phyloP scores from a whole-genome alignment of 805 yeast species.

The Candida corydali region DNA sequence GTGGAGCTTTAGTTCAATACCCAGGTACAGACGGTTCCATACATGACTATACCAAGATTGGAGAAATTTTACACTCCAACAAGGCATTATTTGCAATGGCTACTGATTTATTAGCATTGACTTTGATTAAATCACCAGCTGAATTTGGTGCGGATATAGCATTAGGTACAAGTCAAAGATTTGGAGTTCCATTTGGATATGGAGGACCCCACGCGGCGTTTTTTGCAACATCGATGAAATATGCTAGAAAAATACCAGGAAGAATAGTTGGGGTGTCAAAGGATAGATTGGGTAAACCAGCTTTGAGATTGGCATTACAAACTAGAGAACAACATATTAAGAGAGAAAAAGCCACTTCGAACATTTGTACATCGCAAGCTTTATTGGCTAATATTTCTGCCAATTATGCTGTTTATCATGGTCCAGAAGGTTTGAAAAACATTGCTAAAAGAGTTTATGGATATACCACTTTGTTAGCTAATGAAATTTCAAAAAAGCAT shows the following conservation, averaged over 20 bases:
- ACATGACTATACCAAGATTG: conserved; percentile 48
- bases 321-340: conserved; percentile 98
- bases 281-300: conserved; percentile 87
- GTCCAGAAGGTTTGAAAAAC: conserved; percentile 75
- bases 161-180: conserved; percentile 88
- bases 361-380: conserved; percentile 98
- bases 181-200: conserved; percentile 96
- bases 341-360: conserved; percentile 96
- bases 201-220: conserved; percentile 99
- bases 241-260: conserved; percentile 94
- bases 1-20: conserved; percentile 87
- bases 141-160: conserved; percentile 90
- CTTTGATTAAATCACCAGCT: conserved; percentile 79
- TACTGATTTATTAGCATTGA: conserved; percentile 87
- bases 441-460: conserved; percentile 79
- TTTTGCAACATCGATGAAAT: conserved; percentile 77
- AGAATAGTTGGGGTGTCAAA: conserved; percentile 90
- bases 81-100: conserved; percentile 83
- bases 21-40: conserved; percentile 82
- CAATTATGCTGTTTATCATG: conserved; percentile 94
- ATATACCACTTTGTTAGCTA: conserved; percentile 67
- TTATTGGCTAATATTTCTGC: conserved; percentile 92
- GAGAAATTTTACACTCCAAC: conserved; percentile 61
- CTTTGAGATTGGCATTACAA: conserved; percentile 88
- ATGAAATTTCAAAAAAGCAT: conserved; percentile 43